Base-by-base conservation (phyloP, 441 rosid genomes). In the Erodium texanum region DNA sequence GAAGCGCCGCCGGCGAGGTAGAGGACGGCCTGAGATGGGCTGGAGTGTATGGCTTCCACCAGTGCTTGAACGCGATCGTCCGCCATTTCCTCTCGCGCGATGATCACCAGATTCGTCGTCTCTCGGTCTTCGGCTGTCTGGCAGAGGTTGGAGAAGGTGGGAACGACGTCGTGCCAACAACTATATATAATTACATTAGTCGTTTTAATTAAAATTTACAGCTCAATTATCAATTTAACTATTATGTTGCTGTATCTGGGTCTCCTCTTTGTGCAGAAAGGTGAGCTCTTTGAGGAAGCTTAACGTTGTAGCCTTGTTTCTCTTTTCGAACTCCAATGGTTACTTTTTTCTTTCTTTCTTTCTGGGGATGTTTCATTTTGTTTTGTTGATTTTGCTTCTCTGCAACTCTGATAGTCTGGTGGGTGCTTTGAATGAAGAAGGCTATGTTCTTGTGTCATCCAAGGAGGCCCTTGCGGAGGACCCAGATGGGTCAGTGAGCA, bases 1-100 rank as follows among this genome's bases (percentile, higher is more conserved):
- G 99, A 87, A n/a, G 96, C 93, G 56, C 97, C 99, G 69, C 97
- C 97, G 81, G 92, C 65, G 72, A 93, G 78, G 73, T 88, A 86
- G 24, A 93, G 75, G 69, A 93, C 96, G 69, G 87, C 89, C 71
- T 86, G 93, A 20, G 85, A 71, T 19, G 92, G 84, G 3, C 82
- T 76, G 36, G 89, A 82, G 78, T 93, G 95, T 29, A 93, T 82
- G 50, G 88, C 88, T 77, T 91, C 89, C 3, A 91, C 92, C 24
- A 88, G 54, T 20, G 74, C 71, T 74, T 89, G 84, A 65, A 88
- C 71, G 81, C 82, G 65, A 62, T 79, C 79, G 58, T 92, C 98
- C 65, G 75, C 77, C 94, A 82, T 86, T 58, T 38, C 61, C 65
- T 9, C 43, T 58, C 68, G 23, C 22, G 29, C 27, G 5, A 12